Percentiles rank a stretch among this genome's conserved stretches.
phyloP scores from a whole-genome alignment of 371 early-diverging fungal genomes.

The Mortierella sp. region DNA sequence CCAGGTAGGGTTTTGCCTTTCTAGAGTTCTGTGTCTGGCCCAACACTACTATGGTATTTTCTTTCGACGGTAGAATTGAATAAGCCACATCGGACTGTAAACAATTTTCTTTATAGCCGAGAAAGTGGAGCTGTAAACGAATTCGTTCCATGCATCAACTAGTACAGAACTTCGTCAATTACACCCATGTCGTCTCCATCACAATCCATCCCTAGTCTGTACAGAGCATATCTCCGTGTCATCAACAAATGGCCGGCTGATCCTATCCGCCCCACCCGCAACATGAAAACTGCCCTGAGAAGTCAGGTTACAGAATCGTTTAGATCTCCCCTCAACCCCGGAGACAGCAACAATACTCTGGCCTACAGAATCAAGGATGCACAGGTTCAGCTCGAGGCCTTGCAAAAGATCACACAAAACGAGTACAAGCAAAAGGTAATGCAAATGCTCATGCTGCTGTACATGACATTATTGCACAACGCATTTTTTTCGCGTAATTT shows the following conservation, averaged over 20 bases:
- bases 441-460: background rate
- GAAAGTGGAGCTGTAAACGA: no score
- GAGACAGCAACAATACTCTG: slow-evolving; percentile 17
- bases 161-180: no score
- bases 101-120: no score
- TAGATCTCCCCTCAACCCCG: slow-evolving; percentile 41
- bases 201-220: slow-evolving; percentile 48
- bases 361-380: slow-evolving; percentile 57
- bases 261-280: slow-evolving; percentile 68
- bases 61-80: no score
- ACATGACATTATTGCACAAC: background rate
- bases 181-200: slow-evolving; percentile 12
- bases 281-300: slow-evolving; percentile 66
- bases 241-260: slow-evolving; percentile 69
- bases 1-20: no score
- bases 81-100: no score
- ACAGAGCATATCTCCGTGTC: slow-evolving; percentile 65
- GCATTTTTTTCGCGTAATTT: no score
- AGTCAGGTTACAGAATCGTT: slow-evolving; percentile 67
- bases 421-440: slow-evolving; percentile 67
- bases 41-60: no score
- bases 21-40: no score
- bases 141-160: no score
- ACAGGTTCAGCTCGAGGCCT: slow-evolving; percentile 58
- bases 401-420: slow-evolving; percentile 62